Conservation (phyloP, 805 yeast species). For the Candida sphagnicola region DNA sequence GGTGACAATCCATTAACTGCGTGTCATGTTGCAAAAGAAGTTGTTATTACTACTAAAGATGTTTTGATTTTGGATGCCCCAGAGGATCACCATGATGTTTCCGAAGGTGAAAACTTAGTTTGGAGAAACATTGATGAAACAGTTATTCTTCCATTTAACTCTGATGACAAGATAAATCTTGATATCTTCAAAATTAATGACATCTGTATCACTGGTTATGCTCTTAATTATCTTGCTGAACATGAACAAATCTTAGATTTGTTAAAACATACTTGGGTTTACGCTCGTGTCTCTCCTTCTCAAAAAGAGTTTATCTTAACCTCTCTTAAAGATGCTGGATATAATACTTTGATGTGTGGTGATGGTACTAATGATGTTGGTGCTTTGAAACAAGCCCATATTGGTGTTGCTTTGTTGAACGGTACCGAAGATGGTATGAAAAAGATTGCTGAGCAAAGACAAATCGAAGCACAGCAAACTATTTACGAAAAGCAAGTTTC, state of each 20-base stretch:
- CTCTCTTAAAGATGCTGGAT: conserved; percentile 81
- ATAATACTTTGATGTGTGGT: conserved; percentile 97
- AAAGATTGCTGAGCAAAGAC: conserved; percentile 79
- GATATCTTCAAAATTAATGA: conserved; percentile 64
- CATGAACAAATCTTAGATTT: conserved; percentile 70
- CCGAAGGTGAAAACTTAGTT: conserved; percentile 53
- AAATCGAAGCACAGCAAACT: conserved; percentile 55
- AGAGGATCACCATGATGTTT: conserved; percentile 55
- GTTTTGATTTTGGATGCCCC: conserved; percentile 84
- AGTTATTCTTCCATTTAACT: conserved; percentile 60
- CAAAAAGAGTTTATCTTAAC: conserved; percentile 91
- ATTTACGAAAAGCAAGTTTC: conserved; percentile 84
- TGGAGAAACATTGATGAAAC: conserved; percentile 88
- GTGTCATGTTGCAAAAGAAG: conserved; percentile 94
- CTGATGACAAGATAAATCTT: conserved; percentile 53
- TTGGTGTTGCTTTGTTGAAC: conserved; percentile 95
- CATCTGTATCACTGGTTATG: conserved; percentile 91
- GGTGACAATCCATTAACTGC: conserved; percentile 99
- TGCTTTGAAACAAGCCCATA: conserved; percentile 96
- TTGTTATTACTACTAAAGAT: conserved; percentile 78
- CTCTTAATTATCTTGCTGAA: conserved; percentile 60
- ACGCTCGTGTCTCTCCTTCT: conserved; percentile 94
- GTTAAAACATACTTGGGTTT: conserved; percentile 91
- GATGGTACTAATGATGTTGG: conserved; percentile 99
- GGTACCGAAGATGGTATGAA: conserved; percentile 95